phyloP scores from a whole-genome alignment of 495 filamentous ascomycete species.

The Aspergillus avenaceus region DNA sequence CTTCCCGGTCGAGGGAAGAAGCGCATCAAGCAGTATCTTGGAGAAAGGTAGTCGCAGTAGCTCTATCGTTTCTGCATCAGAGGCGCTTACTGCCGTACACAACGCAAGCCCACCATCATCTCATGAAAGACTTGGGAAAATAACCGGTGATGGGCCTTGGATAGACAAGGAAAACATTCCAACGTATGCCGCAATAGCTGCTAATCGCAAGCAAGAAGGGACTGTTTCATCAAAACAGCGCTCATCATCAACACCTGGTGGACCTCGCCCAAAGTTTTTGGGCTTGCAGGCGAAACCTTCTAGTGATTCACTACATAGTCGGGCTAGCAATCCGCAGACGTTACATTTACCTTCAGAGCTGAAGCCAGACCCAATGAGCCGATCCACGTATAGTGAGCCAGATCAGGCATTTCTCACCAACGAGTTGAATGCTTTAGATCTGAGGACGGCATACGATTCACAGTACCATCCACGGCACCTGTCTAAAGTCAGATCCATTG shows the following conservation, averaged over 20 bases:
- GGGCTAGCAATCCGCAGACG: constrained; percentile 22
- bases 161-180: constrained; percentile 23
- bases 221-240: constrained; percentile 17
- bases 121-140: constrained; percentile 8
- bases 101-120: constrained; percentile 27
- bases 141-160: background rate
- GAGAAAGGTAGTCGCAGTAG: constrained; percentile 14
- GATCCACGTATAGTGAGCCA: constrained; percentile 39
- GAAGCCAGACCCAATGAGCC: constrained; percentile 19
- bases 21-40: constrained; percentile 28
- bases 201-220: constrained; percentile 17
- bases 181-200: constrained; percentile 25
- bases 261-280: constrained; percentile 10
- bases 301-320: constrained; percentile 28
- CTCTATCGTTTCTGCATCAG: constrained; percentile 31
- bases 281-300: constrained; percentile 31
- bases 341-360: constrained; percentile 36
- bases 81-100: constrained; percentile 39
- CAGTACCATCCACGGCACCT: constrained; percentile 24
- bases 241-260: constrained; percentile 19
- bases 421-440: constrained; percentile 16
- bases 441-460: constrained; percentile 23
- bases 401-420: constrained; percentile 17
- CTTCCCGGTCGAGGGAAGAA: constrained; percentile 28
- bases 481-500: constrained; percentile 15